phyloP scores from a whole-genome alignment of 163 green algal species.

The Chlorella variabilis region DNA sequence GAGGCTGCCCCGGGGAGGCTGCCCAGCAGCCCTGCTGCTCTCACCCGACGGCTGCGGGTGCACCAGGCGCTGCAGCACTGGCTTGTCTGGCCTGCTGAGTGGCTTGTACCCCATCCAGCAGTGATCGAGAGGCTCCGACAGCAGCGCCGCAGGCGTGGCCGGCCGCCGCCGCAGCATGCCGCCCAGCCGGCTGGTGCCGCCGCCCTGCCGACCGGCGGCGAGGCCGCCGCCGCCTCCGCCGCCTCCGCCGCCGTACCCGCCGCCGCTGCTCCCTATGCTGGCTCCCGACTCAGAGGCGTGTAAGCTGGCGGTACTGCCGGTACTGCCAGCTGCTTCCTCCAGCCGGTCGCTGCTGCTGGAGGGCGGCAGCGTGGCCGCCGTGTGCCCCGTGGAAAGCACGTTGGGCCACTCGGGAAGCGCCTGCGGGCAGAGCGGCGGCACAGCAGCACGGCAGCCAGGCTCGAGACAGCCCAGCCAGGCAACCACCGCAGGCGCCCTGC shows the following conservation, averaged over 20 bases:
- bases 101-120: slow-evolving; percentile 74
- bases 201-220: not conserved
- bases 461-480: not conserved
- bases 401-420: slow-evolving; percentile 67
- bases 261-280: not conserved
- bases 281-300: slow-evolving; percentile 30
- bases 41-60: slow-evolving; percentile 25
- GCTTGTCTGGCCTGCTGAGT: slow-evolving; percentile 60
- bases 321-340: not conserved
- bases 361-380: not conserved
- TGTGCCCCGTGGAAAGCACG: slow-evolving; percentile 64
- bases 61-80: slow-evolving; percentile 49
- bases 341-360: not conserved
- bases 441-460: no score
- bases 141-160: slow-evolving; percentile 42
- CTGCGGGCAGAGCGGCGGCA: slow-evolving; percentile 34
- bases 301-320: slow-evolving; percentile 2
- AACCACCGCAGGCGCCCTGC: no score
- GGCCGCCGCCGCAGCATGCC: not conserved
- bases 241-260: not conserved
- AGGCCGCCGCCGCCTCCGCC: not conserved
- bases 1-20: no score
- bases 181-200: not conserved
- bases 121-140: slow-evolving; percentile 65
- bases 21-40: no score